Percentiles rank a stretch among this genome's conserved stretches.
phyloP scores from a whole-genome alignment of 495 filamentous ascomycete genomes.

The Penicillium longicatenatum region DNA sequence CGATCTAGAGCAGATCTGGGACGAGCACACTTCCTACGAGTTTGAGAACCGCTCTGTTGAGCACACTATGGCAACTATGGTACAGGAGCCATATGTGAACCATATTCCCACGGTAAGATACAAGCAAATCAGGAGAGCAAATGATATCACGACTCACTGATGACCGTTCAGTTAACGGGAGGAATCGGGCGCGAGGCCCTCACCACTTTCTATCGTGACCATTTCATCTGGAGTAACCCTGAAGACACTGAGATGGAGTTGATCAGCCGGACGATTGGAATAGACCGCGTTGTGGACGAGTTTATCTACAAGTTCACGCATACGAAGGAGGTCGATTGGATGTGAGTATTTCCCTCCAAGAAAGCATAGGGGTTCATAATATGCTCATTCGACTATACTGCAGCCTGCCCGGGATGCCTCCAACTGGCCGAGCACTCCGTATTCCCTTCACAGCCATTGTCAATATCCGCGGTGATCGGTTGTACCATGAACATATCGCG shows the following conservation, averaged over 20 bases:
- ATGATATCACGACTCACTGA: too few species aligned
- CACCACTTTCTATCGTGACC: conserved; percentile 61
- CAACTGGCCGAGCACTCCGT: conserved; percentile 60
- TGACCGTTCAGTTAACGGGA: conserved; percentile 57
- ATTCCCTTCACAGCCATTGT: conserved; percentile 70
- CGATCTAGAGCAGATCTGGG: conserved; percentile 56
- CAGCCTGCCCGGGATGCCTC: too few species aligned
- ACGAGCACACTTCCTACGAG: conserved; percentile 45
- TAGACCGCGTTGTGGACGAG: conserved; percentile 57
- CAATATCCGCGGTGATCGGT: conserved; percentile 66
- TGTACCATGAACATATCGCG: conserved; percentile 75
- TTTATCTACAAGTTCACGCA: conserved; percentile 63
- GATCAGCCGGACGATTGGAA: conserved; percentile 62
- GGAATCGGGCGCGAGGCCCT: conserved; percentile 63
- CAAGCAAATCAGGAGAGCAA: too few species aligned
- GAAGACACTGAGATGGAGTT: conserved; percentile 59
- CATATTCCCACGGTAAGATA: conserved; percentile 42
- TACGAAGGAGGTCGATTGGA: conserved; percentile 65
- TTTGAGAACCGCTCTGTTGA: conserved; percentile 30
- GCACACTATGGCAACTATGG: conserved; percentile 49
- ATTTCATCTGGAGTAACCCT: conserved; percentile 70
- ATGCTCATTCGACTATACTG: too few species aligned
- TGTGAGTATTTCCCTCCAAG: conserved; percentile 61
- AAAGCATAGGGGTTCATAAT: too few species aligned
- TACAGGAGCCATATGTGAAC: conserved; percentile 53